These are phyloP conservation scores for Diplodia intermedia DNA, from an alignment of 2,329 filamentous ascomycete genomes.

Conservation along the genomic window DNA sequence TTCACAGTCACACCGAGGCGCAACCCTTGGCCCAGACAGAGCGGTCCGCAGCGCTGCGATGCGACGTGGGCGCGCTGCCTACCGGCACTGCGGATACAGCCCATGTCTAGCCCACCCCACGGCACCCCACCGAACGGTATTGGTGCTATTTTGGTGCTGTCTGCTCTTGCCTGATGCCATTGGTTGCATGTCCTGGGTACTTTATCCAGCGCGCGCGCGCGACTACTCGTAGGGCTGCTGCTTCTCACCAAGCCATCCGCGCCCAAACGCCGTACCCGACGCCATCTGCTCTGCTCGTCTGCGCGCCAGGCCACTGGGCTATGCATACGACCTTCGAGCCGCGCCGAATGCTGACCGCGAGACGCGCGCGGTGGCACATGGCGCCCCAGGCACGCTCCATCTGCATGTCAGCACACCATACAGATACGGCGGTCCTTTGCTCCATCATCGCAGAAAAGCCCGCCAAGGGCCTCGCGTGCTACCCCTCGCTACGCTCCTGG, in stretches of 20 bases:
- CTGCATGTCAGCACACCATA: constrained; percentile 25
- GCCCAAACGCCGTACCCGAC: neutral
- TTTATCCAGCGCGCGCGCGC: constrained; percentile 9
- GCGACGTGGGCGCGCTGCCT: neutral
- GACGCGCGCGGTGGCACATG: constrained; percentile 24
- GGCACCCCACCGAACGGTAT: constrained; percentile 14
- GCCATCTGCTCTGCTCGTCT: constrained; percentile 3
- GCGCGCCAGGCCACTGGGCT: neutral
- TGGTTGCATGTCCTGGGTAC: constrained; percentile 11
- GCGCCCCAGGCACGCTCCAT: constrained; percentile 25
- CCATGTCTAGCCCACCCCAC: neutral
- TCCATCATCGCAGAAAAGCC: neutral
- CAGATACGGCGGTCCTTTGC: neutral
- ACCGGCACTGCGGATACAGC: neutral
- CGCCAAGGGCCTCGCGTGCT: neutral
- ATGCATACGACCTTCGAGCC: neutral
- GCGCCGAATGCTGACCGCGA: constrained; percentile 9
- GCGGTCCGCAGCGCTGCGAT: constrained; percentile 3
- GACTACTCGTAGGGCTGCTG: constrained; percentile 15
- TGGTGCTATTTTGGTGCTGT: neutral
- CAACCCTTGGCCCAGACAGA: neutral
- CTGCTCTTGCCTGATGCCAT: neutral
- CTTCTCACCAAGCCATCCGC: neutral
- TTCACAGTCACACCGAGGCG: constrained; percentile 6
- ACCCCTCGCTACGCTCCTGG: constrained; percentile 12